These are phyloP conservation scores for Zygotorulaspora danielsina DNA, from an alignment of 805 yeast species.

Conservation along the genomic window DNA sequence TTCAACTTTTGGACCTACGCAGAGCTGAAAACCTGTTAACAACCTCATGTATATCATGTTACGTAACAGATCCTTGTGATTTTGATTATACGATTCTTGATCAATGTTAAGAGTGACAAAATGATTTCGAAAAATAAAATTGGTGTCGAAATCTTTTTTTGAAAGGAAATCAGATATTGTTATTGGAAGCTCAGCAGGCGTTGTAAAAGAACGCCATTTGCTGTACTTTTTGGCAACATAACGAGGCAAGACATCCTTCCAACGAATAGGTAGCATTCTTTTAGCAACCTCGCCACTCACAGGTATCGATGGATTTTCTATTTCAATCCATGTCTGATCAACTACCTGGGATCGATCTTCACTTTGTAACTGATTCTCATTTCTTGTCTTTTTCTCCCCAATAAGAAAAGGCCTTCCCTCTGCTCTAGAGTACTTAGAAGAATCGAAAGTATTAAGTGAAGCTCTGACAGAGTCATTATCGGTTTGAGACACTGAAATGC, in stretches of 20 bases:
- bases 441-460: slow-evolving; percentile 13
- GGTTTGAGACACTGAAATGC: not conserved
- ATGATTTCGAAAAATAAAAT: slow-evolving; percentile 80
- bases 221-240: slow-evolving; percentile 61
- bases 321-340: slow-evolving; percentile 50
- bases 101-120: slow-evolving; percentile 62
- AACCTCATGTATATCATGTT: slow-evolving; percentile 84
- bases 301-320: slow-evolving; percentile 74
- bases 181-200: slow-evolving; percentile 91
- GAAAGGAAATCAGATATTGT: slow-evolving; percentile 77
- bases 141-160: slow-evolving; percentile 57
- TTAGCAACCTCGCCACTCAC: slow-evolving; percentile 50
- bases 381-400: slow-evolving; percentile 5
- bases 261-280: slow-evolving; percentile 67
- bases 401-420: slow-evolving; percentile 5
- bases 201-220: slow-evolving; percentile 88
- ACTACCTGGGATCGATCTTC: not conserved
- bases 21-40: slow-evolving; percentile 85
- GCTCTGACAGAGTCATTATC: slow-evolving; percentile 11
- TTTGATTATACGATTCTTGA: slow-evolving; percentile 46
- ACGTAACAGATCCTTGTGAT: slow-evolving; percentile 61
- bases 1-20: slow-evolving; percentile 64
- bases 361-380: not conserved
- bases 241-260: slow-evolving; percentile 87
- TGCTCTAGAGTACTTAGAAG: slow-evolving; percentile 11